Percentiles rank a stretch among this genome's conserved stretches.
Evolutionary conservation across 2,329 filamentous ascomycete species (phyloP).

Genomic region (Endocalyx cinctus): DNA sequence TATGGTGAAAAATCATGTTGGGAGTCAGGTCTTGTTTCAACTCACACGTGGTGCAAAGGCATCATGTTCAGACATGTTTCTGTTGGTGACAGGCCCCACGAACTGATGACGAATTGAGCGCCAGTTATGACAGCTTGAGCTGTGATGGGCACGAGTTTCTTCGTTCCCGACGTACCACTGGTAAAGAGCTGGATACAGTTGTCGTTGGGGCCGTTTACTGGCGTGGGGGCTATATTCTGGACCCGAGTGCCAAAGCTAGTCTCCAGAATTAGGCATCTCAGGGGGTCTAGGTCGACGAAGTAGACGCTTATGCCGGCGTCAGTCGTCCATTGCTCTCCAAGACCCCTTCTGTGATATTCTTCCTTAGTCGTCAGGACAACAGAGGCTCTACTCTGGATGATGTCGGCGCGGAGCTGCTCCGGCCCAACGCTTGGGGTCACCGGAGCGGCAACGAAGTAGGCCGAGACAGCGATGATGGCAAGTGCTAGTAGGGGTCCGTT

Average conservation of each 20-base stretch:
- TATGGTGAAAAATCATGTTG: not conserved
- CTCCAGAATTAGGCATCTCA: not conserved
- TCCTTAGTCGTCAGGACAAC: not conserved
- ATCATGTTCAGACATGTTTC: constrained; percentile 57
- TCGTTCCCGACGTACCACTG: constrained; percentile 53
- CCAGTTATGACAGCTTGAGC: constrained; percentile 46
- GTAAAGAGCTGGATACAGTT: constrained; percentile 51
- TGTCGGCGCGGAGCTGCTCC: constrained; percentile 47
- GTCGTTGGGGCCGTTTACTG: constrained; percentile 42
- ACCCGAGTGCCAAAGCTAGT: not conserved
- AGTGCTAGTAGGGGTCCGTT: constrained; percentile 51
- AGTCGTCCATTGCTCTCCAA: not conserved
- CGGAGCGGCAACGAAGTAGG: constrained; percentile 47
- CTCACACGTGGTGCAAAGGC: constrained; percentile 53
- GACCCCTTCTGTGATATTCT: not conserved
- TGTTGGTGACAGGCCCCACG: constrained; percentile 41
- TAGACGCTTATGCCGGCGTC: not conserved
- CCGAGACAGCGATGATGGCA: constrained; percentile 43
- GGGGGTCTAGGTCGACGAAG: not conserved
- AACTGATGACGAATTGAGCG: constrained; percentile 47
- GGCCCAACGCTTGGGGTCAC: constrained; percentile 44
- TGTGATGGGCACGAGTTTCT: constrained; percentile 52
- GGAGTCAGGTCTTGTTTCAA: too few relatives aligned
- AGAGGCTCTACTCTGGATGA: constrained; percentile 39
- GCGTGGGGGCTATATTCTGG: constrained; percentile 4